Base-by-base conservation (phyloP, 1,284 basidiomycete genomes). In the Lentinus polychrous region DNA sequence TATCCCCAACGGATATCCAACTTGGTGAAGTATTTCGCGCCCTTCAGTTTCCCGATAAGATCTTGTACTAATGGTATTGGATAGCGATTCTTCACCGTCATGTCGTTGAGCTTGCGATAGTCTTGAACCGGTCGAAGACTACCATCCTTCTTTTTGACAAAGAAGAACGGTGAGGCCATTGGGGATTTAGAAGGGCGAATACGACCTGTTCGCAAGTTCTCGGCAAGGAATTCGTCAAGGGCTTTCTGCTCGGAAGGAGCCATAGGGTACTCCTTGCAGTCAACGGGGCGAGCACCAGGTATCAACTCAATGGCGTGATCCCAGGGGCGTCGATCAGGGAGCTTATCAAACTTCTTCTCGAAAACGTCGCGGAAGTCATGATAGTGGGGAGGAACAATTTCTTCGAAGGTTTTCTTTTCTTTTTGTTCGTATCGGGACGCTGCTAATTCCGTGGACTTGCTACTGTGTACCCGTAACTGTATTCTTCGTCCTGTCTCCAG, bases 31-130 rank as follows among this genome's bases (percentile, higher is more conserved):
- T 56, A 40, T 20, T 46, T 55, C 12, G 59, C 59, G 7, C 51
- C 45, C 15, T 51, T 41, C 1, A 69, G 55, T 14, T 52, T 55
- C 50, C 63, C 55, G 11, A 69, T 47, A 8, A 59, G 44, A 18
- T 68, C 65, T 8, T 46, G 20, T 15, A 66, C 64, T 4, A 61
- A 55, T 1, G 62, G 31, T 0, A 71, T 43, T 0, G 61, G 59
- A 34, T 58, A 57, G n/a, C 23, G 27, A 33, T 52, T 54, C 45
- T 52, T 54, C 27, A 52, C 46, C 4, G 47, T 54, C 3, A 45
- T 40, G 15, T 51, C 47, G 42, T 57, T 55, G 8, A 57, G 45
- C 18, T 51, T 43, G 2, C 51, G 37, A 38, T 59, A 59, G 31
- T 57, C 57, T 24, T 57, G 53, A 32, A 52, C 44, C 0, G 51